Evolutionary conservation across 163 green algal species (phyloP).

Genomic region (Volvox carteri): DNA sequence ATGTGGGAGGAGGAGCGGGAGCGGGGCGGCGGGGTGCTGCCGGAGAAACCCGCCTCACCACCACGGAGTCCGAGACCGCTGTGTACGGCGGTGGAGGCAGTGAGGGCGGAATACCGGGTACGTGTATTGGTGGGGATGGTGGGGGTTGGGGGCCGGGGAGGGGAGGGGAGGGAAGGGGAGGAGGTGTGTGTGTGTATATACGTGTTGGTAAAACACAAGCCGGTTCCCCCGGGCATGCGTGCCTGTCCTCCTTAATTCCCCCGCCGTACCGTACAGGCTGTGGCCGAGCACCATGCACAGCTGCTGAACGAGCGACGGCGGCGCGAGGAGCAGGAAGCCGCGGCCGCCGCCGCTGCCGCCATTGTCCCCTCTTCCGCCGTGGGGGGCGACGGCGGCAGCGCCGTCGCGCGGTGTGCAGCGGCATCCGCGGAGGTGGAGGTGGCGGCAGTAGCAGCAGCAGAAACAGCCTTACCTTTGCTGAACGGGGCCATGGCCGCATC

Average conservation of each 20-base stretch:
- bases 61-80: constrained; percentile 70
- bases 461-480: no score
- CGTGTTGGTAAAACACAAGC: no score
- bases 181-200: no score
- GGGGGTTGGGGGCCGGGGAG: neutral
- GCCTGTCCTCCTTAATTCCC: no score
- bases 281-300: constrained; percentile 19
- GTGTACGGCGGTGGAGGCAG: constrained; percentile 73
- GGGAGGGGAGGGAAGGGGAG: neutral
- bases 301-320: constrained; percentile 16
- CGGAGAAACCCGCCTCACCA: constrained; percentile 69
- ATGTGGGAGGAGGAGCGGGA: constrained; percentile 90
- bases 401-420: neutral
- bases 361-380: neutral
- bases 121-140: neutral
- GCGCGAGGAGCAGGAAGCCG: neutral
- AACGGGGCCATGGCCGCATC: no score
- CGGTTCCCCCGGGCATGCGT: no score
- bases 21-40: constrained; percentile 69
- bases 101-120: constrained; percentile 75
- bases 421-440: neutral
- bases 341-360: neutral
- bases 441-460: neutral
- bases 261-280: no score
- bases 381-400: neutral